phyloP scores from a whole-genome alignment of 2,329 filamentous ascomycete species.

The Fusarium solani-melongenae region DNA sequence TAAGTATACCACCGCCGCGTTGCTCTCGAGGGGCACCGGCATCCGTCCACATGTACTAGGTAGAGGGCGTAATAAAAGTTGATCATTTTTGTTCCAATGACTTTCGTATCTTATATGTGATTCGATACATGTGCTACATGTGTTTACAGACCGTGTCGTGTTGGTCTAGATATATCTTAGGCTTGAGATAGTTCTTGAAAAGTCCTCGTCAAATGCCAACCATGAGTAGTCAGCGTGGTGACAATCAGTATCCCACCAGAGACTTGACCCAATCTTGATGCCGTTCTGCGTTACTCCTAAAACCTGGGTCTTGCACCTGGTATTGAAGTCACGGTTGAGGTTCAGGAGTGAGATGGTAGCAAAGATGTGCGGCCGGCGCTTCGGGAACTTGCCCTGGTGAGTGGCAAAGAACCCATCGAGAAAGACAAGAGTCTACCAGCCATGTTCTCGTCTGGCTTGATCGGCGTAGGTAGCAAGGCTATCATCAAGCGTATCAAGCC shows the following conservation, averaged over 20 bases:
- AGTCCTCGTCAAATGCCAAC: neutral
- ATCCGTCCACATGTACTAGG: slow-evolving; percentile 30
- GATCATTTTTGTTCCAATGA: slow-evolving; percentile 29
- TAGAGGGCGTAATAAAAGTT: slow-evolving; percentile 46
- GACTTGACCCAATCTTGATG: too few species aligned
- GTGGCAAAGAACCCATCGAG: neutral
- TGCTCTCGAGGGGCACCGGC: slow-evolving; percentile 35
- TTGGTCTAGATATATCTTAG: too few species aligned
- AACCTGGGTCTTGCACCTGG: too few species aligned
- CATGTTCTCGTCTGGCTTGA: neutral
- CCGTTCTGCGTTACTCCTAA: too few species aligned
- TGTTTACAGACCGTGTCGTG: neutral
- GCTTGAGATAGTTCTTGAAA: neutral
- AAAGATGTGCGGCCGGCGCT: too few species aligned
- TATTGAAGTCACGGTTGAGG: too few species aligned
- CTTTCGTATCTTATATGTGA: neutral
- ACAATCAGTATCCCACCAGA: too few species aligned
- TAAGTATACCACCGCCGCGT: slow-evolving; percentile 43
- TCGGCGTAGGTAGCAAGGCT: neutral
- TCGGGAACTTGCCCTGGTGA: neutral
- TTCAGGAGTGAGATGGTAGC: too few species aligned
- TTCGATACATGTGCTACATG: neutral
- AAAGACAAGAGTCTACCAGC: neutral
- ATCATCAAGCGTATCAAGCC: neutral
- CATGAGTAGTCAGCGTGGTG: too few species aligned